A percentile compares a stretch with the other conserved stretches of the same genome.
These are phyloP conservation scores for Crithidia mellificae DNA, from an alignment of 208 protist species.

Conservation along the genomic window DNA sequence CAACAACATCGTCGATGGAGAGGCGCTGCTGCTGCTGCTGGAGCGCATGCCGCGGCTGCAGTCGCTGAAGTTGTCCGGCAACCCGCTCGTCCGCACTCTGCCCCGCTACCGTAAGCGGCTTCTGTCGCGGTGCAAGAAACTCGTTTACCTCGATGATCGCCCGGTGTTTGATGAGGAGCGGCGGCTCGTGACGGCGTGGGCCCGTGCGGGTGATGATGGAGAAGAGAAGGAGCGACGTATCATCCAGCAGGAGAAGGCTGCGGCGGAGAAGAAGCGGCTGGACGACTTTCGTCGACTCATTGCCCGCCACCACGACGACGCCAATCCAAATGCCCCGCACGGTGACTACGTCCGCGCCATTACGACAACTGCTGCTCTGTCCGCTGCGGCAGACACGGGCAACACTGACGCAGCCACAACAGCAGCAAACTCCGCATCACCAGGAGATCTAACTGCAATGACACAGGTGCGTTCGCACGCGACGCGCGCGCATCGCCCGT, in stretches of 20 bases:
- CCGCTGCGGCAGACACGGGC: constrained; percentile 18
- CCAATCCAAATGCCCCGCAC: background rate
- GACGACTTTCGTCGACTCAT: constrained; percentile 80
- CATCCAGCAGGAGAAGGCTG: constrained; percentile 43
- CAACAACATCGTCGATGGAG: constrained; percentile 87
- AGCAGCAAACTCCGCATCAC: no score
- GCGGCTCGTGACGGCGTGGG: constrained; percentile 85
- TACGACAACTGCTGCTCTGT: constrained; percentile 24
- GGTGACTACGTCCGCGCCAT: constrained; percentile 33
- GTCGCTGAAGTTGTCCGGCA: constrained; percentile 89
- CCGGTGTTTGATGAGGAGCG: constrained; percentile 91
- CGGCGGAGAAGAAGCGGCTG: constrained; percentile 69
- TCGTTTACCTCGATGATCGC: constrained; percentile 92
- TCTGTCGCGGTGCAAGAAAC: constrained; percentile 53
- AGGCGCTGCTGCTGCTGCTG: constrained; percentile 84
- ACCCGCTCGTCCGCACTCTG: constrained; percentile 82
- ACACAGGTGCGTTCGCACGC: background rate
- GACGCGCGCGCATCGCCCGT: background rate
- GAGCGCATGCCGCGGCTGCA: constrained; percentile 70
- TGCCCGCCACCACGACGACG: constrained; percentile 16
- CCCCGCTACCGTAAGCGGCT: constrained; percentile 88
- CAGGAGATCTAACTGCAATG: no score
- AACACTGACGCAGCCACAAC: background rate
- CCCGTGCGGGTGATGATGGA: constrained; percentile 67
- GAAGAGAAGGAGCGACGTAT: constrained; percentile 58